Evolutionary conservation across 495 filamentous ascomycete genomes (phyloP).

Genomic region (Collariella sp.): DNA sequence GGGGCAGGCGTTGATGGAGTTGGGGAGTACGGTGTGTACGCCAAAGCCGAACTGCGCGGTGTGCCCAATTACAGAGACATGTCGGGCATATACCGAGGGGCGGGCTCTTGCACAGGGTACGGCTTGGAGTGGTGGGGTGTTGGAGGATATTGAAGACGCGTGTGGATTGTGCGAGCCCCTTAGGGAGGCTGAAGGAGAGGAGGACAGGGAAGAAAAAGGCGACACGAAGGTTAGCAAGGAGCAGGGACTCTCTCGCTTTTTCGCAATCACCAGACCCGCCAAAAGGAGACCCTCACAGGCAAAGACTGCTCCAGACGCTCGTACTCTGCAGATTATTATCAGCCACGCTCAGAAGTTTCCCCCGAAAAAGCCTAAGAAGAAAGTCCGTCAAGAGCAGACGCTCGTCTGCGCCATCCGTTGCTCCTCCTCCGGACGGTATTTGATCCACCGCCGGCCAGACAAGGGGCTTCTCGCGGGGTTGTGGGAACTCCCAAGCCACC

Average conservation of each 20-base stretch:
- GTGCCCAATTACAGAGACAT: slow-evolving; percentile 36
- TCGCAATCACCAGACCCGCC: slow-evolving; percentile 3
- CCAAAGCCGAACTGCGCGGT: slow-evolving; percentile 36
- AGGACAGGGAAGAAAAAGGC: neutral
- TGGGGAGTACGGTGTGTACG: slow-evolving; percentile 41
- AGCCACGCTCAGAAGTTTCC: slow-evolving; percentile 37
- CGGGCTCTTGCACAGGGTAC: slow-evolving; percentile 18
- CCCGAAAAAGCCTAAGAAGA: slow-evolving; percentile 32
- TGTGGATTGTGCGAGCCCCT: slow-evolving; percentile 33
- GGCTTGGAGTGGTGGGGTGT: neutral
- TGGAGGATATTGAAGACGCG: slow-evolving; percentile 35
- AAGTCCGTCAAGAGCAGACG: slow-evolving; percentile 35
- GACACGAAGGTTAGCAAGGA: neutral
- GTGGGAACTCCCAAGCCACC: slow-evolving; percentile 41
- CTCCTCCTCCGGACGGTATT: slow-evolving; percentile 26
- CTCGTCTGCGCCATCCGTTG: slow-evolving; percentile 37
- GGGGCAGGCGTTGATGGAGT: slow-evolving; percentile 44
- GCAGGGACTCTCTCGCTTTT: slow-evolving; percentile 25
- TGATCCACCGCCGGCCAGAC: slow-evolving; percentile 35
- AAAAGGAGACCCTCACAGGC: neutral
- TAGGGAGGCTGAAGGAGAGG: slow-evolving; percentile 15
- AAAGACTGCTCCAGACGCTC: neutral
- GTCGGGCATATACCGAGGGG: slow-evolving; percentile 37
- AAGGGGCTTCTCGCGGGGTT: slow-evolving; percentile 39
- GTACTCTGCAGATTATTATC: slow-evolving; percentile 21